Evolutionary conservation across 257 asterid species (phyloP).

Genomic region (Nicotiana paniculata): DNA sequence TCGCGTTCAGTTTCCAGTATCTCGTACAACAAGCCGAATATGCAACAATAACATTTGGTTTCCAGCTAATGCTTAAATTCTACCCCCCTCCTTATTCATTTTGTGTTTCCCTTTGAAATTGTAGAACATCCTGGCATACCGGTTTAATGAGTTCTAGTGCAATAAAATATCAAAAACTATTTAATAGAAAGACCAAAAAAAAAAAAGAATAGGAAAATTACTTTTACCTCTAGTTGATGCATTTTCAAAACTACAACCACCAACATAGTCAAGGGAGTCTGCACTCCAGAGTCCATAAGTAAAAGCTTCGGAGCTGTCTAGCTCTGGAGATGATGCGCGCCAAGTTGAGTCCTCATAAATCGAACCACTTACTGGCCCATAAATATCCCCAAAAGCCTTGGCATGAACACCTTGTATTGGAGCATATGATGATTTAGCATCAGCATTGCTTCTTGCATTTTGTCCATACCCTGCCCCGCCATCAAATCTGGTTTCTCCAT

Average conservation of each 20-base stretch:
- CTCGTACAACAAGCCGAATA: neutral
- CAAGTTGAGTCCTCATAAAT: slow-evolving; percentile 39
- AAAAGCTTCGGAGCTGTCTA: slow-evolving; percentile 37
- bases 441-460: slow-evolving; percentile 32
- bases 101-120: neutral
- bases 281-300: slow-evolving; percentile 44
- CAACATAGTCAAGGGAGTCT: slow-evolving; percentile 43
- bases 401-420: slow-evolving; percentile 33
- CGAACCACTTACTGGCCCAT: slow-evolving; percentile 29
- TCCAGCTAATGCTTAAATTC: too few species aligned
- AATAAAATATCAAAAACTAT: neutral
- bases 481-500: slow-evolving; percentile 31
- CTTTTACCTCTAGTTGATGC: slow-evolving; percentile 65
- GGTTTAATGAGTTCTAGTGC: neutral
- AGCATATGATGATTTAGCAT: slow-evolving; percentile 32
- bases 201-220: neutral
- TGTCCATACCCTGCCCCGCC: slow-evolving; percentile 38
- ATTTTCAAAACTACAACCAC: slow-evolving; percentile 46
- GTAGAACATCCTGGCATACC: neutral
- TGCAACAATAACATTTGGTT: neutral
- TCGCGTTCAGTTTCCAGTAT: neutral
- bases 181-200: neutral
- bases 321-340: slow-evolving; percentile 48
- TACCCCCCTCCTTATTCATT: neutral
- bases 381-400: slow-evolving; percentile 34